Conservation (phyloP, 805 yeast species). For the Scheffersomyces amazonensis region DNA sequence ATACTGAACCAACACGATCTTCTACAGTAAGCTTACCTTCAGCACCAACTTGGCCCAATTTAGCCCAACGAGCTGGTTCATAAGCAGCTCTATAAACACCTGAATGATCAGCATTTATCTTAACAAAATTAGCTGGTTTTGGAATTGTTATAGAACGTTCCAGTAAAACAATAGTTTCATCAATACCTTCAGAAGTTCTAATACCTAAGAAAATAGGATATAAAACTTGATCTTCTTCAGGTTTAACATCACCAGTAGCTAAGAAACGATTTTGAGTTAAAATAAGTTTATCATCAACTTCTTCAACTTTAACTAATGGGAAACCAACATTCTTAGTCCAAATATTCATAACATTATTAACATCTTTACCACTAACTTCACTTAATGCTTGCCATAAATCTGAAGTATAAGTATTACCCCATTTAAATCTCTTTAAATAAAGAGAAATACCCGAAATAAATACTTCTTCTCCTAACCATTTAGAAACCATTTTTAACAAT, state of each 20-base stretch:
- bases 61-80: slow-evolving; percentile 63
- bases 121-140: slow-evolving; percentile 51
- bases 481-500: slow-evolving; percentile 72
- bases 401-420: slow-evolving; percentile 73
- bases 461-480: slow-evolving; percentile 74
- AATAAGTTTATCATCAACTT: slow-evolving; percentile 45
- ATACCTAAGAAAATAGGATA: slow-evolving; percentile 73
- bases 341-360: slow-evolving; percentile 67
- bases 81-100: slow-evolving; percentile 78
- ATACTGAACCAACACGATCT: slow-evolving; percentile 76
- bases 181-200: slow-evolving; percentile 56
- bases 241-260: slow-evolving; percentile 72
- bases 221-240: slow-evolving; percentile 66
- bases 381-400: slow-evolving; percentile 76
- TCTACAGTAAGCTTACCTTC: slow-evolving; percentile 62
- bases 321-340: slow-evolving; percentile 82
- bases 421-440: slow-evolving; percentile 71
- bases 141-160: slow-evolving; percentile 39
- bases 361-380: slow-evolving; percentile 70
- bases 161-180: slow-evolving; percentile 56
- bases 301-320: slow-evolving; percentile 69
- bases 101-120: slow-evolving; percentile 69
- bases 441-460: slow-evolving; percentile 78
- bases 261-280: slow-evolving; percentile 73
- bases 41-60: slow-evolving; percentile 60